Evolutionary conservation across 805 yeast genomes (phyloP), one percentile per base, ranked within the genome.

Genomic region (Yarrowia bubula): DNA sequence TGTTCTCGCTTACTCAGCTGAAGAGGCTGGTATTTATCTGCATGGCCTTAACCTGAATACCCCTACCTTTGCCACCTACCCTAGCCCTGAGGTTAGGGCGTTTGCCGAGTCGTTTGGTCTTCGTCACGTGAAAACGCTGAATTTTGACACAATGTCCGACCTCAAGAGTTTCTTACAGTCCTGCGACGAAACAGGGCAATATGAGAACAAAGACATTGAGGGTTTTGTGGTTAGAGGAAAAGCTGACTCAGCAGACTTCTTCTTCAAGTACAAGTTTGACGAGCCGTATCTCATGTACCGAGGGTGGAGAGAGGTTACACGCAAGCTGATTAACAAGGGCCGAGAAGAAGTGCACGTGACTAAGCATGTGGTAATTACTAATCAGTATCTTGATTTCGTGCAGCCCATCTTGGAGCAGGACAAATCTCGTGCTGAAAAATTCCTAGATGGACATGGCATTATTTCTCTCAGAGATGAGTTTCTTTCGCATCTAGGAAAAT

Each of bases 251-350:
- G 38, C 31, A 10, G 89, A 86, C 68, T 91, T 83, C 71, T 90
- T 93, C 75, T 95, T 92, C 84, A 95, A 95, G 76, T 95, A 79
- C 78, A 95, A 95, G 75, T 95, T 95, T 74, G 96, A 92, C 69
- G 96, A 95, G 76, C 99, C 99, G 0, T 95, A 95, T 73, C 77
- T 92, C 50, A 82, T 95, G 82, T 95, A 92, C 75, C 81, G 99
- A 66, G 90, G 89, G 70, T 85, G 96, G 84, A 82, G 99, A 69
- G 98, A 95, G 71, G 89, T 86, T 1, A 91, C 98, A 0, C 86
- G 84, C 71, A 77, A 77, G 14, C 71, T 72, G 2, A 68, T 68
- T 37, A 72, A 71, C 32, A 66, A 13, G 32, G 51, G 64, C 1
- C 64, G 48, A 35, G 50, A 66, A 68, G 13, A 66, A 67, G 51